Base-by-base conservation (phyloP, 2,329 filamentous ascomycete genomes). In the Hypomyces perniciosus region DNA sequence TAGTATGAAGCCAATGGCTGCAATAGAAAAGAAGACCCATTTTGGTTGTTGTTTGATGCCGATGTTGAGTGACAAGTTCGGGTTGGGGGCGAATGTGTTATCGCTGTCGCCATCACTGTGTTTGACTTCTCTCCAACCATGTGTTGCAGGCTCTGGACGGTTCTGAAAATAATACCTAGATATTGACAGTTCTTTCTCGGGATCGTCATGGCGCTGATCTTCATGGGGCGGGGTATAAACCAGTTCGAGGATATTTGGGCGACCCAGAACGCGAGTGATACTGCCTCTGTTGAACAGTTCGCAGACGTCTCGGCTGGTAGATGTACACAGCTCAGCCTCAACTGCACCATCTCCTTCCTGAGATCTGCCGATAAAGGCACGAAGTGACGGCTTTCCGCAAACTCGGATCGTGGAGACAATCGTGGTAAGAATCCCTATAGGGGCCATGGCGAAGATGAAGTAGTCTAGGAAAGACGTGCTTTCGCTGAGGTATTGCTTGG, bases 281-380 rank as follows among this genome's bases (percentile, higher is more conserved):
- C 59, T 60, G 1, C 64, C 59, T 1, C 62, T 62, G 35, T 66
- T 62, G 54, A 57, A 72, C 1, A 73, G 54, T 45, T 73, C 70
- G 38, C 69, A 72, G 2, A 72, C 68, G 27, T 71, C 65, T 0
- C 54, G 55, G 4, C 63, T 67, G 0, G 71, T 74, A 0, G 70
- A 74, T 0, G 70, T 65, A 55, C 67, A 69, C 0, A 75, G 51
- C 41, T 75, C 71, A 0, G 63, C 58, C 47, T 76, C 72, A 0
- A 59, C 65, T 0, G 49, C 55, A 0, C 62, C 66, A 0, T 54
- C 46, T 3, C 61, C 62, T 54, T 74, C 72, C 41, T 67, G 62
- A 0, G 68, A 62, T 39, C 70, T 52, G 0, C 72, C 72, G 8
- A 75, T 61, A 27, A 74, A 63, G 2, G 72, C 67, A 12, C 65